A percentile compares a stretch with the other conserved stretches of the same genome.
Conservation (phyloP, 2,329 filamentous ascomycete genomes). For the Parastagonospora nodorum region DNA sequence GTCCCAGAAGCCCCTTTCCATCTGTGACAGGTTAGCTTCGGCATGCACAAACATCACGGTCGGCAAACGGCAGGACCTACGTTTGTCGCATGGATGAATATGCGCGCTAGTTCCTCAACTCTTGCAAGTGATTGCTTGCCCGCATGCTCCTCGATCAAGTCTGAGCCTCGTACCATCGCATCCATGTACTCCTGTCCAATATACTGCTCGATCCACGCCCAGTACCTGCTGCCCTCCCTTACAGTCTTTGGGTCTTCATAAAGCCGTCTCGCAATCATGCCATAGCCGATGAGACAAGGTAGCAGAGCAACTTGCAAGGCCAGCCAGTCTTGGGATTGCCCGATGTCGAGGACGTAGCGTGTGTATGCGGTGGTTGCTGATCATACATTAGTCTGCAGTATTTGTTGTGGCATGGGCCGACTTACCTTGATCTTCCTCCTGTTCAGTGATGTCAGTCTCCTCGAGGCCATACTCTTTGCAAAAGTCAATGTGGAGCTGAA, state of each 20-base stretch:
- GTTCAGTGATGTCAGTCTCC: conserved; percentile 70
- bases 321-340: conserved; percentile 85
- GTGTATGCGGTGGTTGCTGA: conserved; percentile 81
- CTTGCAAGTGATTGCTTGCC: conserved; percentile 72
- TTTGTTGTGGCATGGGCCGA: no score
- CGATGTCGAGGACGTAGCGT: conserved; percentile 83
- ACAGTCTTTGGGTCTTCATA: conserved; percentile 65
- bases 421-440: conserved; percentile 74
- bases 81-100: conserved; percentile 87
- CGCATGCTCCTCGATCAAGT: conserved; percentile 76
- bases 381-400: background rate
- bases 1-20: conserved; percentile 77
- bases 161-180: conserved; percentile 72
- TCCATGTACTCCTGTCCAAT: conserved; percentile 76
- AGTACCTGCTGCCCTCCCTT: conserved; percentile 74
- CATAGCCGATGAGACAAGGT: conserved; percentile 90
- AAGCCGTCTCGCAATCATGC: conserved; percentile 74
- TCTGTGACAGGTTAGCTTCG: conserved; percentile 50
- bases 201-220: conserved; percentile 91
- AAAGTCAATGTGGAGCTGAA: conserved; percentile 79
- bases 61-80: conserved; percentile 52
- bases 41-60: background rate
- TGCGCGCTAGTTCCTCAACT: conserved; percentile 79
- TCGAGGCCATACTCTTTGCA: conserved; percentile 81
- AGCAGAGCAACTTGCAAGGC: conserved; percentile 83